Evolutionary conservation across 176 grass and related monocot species (phyloP).

Genomic region (Oryza longistaminata): DNA sequence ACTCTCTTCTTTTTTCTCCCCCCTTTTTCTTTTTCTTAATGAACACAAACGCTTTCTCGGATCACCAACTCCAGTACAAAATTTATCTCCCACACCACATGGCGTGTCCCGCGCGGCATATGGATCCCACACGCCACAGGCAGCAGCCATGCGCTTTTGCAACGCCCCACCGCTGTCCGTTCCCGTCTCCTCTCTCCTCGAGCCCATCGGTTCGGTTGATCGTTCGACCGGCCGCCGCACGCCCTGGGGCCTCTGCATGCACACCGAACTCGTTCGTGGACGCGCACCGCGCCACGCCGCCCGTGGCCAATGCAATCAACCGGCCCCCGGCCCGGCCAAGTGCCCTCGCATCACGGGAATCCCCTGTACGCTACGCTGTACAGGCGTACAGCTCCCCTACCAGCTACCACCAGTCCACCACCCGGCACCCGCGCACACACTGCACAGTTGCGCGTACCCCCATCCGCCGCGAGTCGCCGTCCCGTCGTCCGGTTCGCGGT

Average conservation of each 20-base stretch:
- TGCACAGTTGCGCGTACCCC: no score
- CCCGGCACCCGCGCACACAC: no score
- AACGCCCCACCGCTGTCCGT: neutral
- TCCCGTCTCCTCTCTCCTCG: neutral
- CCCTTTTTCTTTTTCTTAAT: neutral
- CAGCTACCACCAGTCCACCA: no score
- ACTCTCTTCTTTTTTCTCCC: neutral
- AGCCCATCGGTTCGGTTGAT: neutral
- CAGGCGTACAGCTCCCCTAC: no score
- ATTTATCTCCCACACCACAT: slow-evolving; percentile 33
- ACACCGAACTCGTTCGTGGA: neutral
- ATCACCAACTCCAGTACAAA: neutral
- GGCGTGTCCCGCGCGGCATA: slow-evolving; percentile 11
- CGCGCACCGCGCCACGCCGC: neutral
- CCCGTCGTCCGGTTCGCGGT: neutral
- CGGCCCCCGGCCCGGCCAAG: neutral
- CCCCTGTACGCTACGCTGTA: neutral
- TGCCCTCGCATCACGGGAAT: neutral
- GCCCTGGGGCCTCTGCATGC: neutral
- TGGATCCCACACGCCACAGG: neutral
- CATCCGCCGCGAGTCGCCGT: no score
- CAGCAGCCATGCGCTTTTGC: neutral
- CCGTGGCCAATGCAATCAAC: neutral
- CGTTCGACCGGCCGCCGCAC: slow-evolving; percentile 24
- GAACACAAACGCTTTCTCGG: neutral